A percentile compares a stretch with the other conserved stretches of the same genome.
Conservation (phyloP, 1,284 basidiomycete genomes). For the Irpex rosettiformis region DNA sequence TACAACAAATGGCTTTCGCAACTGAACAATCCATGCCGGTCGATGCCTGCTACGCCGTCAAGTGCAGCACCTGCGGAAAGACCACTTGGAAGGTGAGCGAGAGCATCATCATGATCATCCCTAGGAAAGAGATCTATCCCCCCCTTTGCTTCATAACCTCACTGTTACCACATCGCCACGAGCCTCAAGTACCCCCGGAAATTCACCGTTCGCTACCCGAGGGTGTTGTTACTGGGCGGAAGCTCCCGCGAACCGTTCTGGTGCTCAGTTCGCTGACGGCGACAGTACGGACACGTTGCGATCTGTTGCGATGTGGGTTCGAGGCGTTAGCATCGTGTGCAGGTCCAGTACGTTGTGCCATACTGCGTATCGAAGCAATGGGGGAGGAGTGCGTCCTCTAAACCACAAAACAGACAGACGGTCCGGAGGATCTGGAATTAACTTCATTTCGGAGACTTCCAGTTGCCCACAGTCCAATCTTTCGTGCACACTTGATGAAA, state of each 20-base stretch:
- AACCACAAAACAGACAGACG: not conserved
- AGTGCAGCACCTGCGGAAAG: constrained; percentile 64
- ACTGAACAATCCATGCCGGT: constrained; percentile 35
- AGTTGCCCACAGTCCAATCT: not conserved
- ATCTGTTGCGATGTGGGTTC: not conserved
- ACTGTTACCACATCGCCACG: not conserved
- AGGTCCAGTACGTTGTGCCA: not conserved
- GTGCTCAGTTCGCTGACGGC: not conserved
- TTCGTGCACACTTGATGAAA: not conserved
- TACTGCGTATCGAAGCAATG: not conserved
- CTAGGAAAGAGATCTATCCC: not conserved
- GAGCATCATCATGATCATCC: not conserved
- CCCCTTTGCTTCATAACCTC: not conserved
- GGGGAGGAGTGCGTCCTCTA: not conserved
- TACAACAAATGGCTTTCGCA: constrained; percentile 21
- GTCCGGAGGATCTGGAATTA: not conserved
- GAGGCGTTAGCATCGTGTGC: not conserved
- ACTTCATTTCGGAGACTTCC: not conserved
- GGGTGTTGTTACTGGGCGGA: not conserved
- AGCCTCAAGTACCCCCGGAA: not conserved
- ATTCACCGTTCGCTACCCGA: not conserved
- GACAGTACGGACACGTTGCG: not conserved
- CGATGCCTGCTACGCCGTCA: constrained; percentile 53
- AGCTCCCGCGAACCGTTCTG: not conserved
- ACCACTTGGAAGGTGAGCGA: constrained; percentile 67